Percentiles rank a stretch among this genome's conserved stretches.
phyloP scores from a whole-genome alignment of 192 early-diverging fungal species.

The Pecoramyces ruminantium region DNA sequence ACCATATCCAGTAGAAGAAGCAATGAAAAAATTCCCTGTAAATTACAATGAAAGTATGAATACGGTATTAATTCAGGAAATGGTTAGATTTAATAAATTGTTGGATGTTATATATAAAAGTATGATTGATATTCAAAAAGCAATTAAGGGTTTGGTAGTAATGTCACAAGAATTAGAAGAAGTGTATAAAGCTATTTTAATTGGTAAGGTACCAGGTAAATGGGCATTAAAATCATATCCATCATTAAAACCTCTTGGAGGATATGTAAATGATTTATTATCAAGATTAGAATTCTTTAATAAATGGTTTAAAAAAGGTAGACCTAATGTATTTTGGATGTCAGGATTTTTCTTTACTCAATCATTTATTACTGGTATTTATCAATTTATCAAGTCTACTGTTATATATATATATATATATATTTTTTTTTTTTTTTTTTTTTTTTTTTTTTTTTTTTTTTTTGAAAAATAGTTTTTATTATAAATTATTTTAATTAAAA shows the following conservation, averaged over 20 bases:
- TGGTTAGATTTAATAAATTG: conserved; percentile 45
- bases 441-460: too few species aligned
- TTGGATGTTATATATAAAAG: conserved; percentile 31
- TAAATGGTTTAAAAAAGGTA: conserved; percentile 32
- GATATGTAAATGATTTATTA: conserved; percentile 35
- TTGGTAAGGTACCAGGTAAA: conserved; percentile 29
- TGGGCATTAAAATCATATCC: conserved; percentile 47
- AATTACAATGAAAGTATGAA: conserved; percentile 47
- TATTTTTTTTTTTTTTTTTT: too few species aligned
- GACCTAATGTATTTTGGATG: conserved; percentile 42
- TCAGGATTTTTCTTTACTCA: conserved; percentile 51
- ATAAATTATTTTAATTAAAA: too few species aligned
- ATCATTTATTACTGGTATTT: conserved; percentile 43
- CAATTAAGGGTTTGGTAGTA: conserved; percentile 39
- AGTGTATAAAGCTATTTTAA: conserved; percentile 35
- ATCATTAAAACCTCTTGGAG: conserved; percentile 36
- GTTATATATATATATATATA: too few species aligned
- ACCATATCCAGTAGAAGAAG: conserved; percentile 27
- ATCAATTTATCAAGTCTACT: neutral
- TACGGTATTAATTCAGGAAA: conserved; percentile 46
- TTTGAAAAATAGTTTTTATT: too few species aligned
- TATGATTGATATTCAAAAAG: conserved; percentile 44
- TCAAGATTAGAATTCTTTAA: conserved; percentile 32
- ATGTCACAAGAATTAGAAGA: conserved; percentile 48
- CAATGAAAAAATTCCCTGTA: conserved; percentile 28